A percentile compares a stretch with the other conserved stretches of the same genome.
These are phyloP conservation scores for Aspergillus neotritici DNA, from an alignment of 2,329 filamentous ascomycete genomes.

Conservation along the genomic window DNA sequence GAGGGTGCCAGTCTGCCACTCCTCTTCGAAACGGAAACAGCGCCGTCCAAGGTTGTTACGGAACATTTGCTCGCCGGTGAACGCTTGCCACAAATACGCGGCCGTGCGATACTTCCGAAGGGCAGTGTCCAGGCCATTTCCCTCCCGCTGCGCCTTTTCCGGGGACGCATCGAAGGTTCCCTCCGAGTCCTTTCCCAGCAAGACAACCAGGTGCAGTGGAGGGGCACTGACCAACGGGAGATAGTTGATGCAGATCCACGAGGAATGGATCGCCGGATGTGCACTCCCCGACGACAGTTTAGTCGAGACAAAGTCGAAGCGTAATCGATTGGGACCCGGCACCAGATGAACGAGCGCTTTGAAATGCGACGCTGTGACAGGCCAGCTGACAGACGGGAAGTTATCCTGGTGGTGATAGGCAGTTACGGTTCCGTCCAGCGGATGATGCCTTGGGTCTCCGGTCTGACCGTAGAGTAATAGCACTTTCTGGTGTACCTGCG, in stretches of 20 bases:
- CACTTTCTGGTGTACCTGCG: constrained; percentile 83
- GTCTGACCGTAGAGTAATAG: constrained; percentile 76
- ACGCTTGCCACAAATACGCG: constrained; percentile 94
- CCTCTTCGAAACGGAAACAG: constrained; percentile 86
- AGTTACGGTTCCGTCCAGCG: constrained; percentile 71
- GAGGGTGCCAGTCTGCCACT: constrained; percentile 81
- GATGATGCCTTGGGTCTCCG: constrained; percentile 62
- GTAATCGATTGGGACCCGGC: constrained; percentile 80
- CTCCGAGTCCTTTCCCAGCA: constrained; percentile 82
- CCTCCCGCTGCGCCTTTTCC: constrained; percentile 68
- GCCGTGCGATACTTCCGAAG: constrained; percentile 90
- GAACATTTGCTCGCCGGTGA: constrained; percentile 94
- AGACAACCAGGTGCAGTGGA: constrained; percentile 80
- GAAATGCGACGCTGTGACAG: constrained; percentile 82
- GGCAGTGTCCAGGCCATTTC: constrained; percentile 73
- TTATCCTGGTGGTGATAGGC: constrained; percentile 77
- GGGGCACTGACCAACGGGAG: constrained; percentile 71
- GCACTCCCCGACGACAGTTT: constrained; percentile 64
- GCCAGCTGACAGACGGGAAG: constrained; percentile 80
- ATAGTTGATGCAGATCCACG: constrained; percentile 79
- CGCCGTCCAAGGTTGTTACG: constrained; percentile 80
- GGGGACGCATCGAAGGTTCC: constrained; percentile 79
- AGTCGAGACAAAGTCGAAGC: constrained; percentile 80
- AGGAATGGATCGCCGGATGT: constrained; percentile 64
- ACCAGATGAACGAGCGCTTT: constrained; percentile 87